Evolutionary conservation across 2,329 filamentous ascomycete species (phyloP).

Genomic region (Fusarium sterilihyphosum): DNA sequence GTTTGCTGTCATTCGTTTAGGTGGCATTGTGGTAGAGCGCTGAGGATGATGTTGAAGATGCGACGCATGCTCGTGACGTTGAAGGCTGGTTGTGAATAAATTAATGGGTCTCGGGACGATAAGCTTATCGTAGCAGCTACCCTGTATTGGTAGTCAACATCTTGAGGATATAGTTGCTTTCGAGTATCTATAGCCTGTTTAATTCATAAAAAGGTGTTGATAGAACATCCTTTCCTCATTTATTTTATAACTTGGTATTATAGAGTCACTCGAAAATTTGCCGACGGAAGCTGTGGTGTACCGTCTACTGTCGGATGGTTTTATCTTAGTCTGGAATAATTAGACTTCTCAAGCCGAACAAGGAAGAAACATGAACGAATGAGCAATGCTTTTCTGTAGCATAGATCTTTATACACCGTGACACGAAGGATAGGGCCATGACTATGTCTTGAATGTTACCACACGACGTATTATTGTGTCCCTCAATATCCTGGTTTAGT

Average conservation of each 20-base stretch:
- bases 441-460: neutral
- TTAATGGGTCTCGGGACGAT: conserved; percentile 30
- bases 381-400: neutral
- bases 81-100: conserved; percentile 20
- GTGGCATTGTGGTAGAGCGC: conserved; percentile 60
- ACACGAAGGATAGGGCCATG: neutral
- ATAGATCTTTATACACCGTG: neutral
- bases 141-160: conserved; percentile 6
- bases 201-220: neutral
- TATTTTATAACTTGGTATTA: neutral
- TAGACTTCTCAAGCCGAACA: neutral
- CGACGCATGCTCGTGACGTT: conserved; percentile 35
- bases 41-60: conserved; percentile 12
- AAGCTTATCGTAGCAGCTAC: conserved; percentile 30
- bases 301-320: too few relatives aligned
- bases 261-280: neutral
- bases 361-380: neutral
- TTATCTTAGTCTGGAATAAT: neutral
- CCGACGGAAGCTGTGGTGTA: neutral
- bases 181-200: neutral
- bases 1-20: conserved; percentile 94
- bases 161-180: neutral
- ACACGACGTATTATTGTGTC: neutral
- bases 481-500: neutral
- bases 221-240: neutral